Evolutionary conservation across 179 eudicot genomes (phyloP).

Genomic region (Nepenthes alata): DNA sequence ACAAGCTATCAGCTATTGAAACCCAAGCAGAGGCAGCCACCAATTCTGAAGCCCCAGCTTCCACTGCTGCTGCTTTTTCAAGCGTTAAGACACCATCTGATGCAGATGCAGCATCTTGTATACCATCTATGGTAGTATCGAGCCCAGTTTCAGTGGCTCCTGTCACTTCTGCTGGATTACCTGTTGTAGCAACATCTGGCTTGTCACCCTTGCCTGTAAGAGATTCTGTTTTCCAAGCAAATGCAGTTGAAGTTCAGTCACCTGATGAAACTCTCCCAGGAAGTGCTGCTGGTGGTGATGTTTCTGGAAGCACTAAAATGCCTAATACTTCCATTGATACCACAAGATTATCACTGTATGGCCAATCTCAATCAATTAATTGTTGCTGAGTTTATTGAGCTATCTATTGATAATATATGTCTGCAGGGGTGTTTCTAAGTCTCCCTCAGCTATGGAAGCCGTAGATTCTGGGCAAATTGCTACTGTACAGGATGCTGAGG

Average conservation of each 20-base stretch:
- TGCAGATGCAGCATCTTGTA: constrained; percentile 21
- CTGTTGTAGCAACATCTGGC: constrained; percentile 24
- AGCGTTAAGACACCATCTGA: constrained; percentile 20
- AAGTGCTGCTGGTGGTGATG: constrained; percentile 17
- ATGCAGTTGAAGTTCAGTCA: constrained; percentile 22
- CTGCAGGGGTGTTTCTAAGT: constrained; percentile 23
- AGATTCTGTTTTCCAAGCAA: constrained; percentile 16
- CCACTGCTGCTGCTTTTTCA: background rate
- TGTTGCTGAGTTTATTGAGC: background rate
- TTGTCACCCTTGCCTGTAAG: constrained; percentile 19
- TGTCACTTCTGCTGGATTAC: constrained; percentile 21
- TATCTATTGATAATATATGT: background rate
- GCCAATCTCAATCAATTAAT: constrained; percentile 2
- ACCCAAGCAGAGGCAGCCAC: constrained; percentile 19
- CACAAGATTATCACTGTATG: constrained; percentile 33
- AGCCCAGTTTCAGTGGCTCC: constrained; percentile 44
- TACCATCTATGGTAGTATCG: constrained; percentile 21
- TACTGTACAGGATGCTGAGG: constrained; percentile 40
- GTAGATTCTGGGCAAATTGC: constrained; percentile 20
- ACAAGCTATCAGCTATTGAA: constrained; percentile 19
- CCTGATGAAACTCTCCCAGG: constrained; percentile 24
- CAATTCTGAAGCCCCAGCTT: constrained; percentile 21
- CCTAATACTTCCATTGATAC: constrained; percentile 19
- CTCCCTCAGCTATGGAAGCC: constrained; percentile 26
- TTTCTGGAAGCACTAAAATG: constrained; percentile 18